Conservation (phyloP, 2,329 filamentous ascomycete species). For the Ceratocystis cubensis region DNA sequence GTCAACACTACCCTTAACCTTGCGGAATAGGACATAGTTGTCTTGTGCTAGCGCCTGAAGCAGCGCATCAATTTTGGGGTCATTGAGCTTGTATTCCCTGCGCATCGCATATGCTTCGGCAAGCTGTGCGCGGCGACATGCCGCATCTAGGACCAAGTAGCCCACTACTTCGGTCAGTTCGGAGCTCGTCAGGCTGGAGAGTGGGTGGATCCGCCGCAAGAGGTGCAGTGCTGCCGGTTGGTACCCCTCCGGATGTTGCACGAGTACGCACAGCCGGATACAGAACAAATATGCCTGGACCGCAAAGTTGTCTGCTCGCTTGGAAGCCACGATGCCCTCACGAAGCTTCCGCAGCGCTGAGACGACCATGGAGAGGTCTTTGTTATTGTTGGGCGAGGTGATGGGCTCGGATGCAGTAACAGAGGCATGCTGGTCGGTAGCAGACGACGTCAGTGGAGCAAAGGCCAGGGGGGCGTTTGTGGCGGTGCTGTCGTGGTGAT, state of each 20-base stretch:
- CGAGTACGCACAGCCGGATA: slow-evolving; percentile 69
- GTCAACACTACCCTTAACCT: slow-evolving; percentile 58
- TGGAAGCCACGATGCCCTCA: slow-evolving; percentile 73
- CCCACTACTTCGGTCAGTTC: slow-evolving; percentile 68
- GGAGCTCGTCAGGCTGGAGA: slow-evolving; percentile 53
- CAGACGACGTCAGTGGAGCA: slow-evolving; percentile 17
- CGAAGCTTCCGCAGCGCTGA: slow-evolving; percentile 81
- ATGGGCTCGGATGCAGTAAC: neutral
- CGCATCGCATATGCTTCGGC: slow-evolving; percentile 59
- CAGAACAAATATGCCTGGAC: slow-evolving; percentile 87
- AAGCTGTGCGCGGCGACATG: slow-evolving; percentile 68
- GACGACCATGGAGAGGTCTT: slow-evolving; percentile 59
- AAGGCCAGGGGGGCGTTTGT: neutral
- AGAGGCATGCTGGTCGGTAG: neutral
- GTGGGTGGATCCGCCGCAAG: slow-evolving; percentile 55
- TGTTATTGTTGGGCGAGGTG: slow-evolving; percentile 29
- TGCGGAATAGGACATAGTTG: slow-evolving; percentile 71
- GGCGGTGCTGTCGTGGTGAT: neutral
- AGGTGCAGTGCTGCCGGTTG: slow-evolving; percentile 75
- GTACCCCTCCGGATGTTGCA: slow-evolving; percentile 76
- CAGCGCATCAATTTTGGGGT: slow-evolving; percentile 55
- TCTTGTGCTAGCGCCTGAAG: slow-evolving; percentile 63
- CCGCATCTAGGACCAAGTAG: slow-evolving; percentile 77
- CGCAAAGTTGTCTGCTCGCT: slow-evolving; percentile 66
- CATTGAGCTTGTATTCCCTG: slow-evolving; percentile 47